Evolutionary conservation across 176 grass and related monocot species (phyloP).

Genomic region (Paspalum notatum): DNA sequence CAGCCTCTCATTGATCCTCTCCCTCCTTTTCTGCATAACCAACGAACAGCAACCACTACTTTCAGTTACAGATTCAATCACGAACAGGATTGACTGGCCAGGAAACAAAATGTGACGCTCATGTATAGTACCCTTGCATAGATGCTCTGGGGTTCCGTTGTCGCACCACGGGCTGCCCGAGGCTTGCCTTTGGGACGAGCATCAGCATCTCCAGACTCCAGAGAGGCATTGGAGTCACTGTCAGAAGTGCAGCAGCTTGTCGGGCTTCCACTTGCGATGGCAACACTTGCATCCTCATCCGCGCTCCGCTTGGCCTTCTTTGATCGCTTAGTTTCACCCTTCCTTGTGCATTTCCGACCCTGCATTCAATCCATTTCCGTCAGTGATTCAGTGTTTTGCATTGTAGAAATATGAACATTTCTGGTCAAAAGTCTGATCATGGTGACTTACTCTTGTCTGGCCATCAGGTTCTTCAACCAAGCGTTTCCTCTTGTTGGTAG

Average conservation of each 20-base stretch:
- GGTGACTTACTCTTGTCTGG: constrained; percentile 44
- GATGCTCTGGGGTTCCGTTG: constrained; percentile 86
- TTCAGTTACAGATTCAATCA: constrained; percentile 10
- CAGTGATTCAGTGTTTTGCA: background rate
- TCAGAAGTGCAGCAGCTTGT: constrained; percentile 63
- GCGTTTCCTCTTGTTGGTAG: constrained; percentile 55
- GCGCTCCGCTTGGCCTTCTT: constrained; percentile 44
- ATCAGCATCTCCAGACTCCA: constrained; percentile 44
- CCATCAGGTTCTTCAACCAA: constrained; percentile 32
- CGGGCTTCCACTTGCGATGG: constrained; percentile 29
- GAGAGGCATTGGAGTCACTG: constrained; percentile 64
- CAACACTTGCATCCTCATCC: constrained; percentile 31
- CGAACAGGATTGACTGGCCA: too few species aligned
- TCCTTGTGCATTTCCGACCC: constrained; percentile 46
- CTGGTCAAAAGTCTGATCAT: background rate
- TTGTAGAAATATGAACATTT: background rate
- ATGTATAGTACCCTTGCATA: constrained; percentile 72
- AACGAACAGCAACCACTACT: constrained; percentile 34
- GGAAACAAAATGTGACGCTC: background rate
- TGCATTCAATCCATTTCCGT: constrained; percentile 35
- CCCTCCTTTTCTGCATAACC: constrained; percentile 71
- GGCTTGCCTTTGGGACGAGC: constrained; percentile 49
- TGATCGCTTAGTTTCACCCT: constrained; percentile 44
- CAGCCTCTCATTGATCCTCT: constrained; percentile 86
- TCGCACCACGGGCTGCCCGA: constrained; percentile 38